Base-by-base conservation (phyloP, 805 yeast species). In the Kodamaea restingae region DNA sequence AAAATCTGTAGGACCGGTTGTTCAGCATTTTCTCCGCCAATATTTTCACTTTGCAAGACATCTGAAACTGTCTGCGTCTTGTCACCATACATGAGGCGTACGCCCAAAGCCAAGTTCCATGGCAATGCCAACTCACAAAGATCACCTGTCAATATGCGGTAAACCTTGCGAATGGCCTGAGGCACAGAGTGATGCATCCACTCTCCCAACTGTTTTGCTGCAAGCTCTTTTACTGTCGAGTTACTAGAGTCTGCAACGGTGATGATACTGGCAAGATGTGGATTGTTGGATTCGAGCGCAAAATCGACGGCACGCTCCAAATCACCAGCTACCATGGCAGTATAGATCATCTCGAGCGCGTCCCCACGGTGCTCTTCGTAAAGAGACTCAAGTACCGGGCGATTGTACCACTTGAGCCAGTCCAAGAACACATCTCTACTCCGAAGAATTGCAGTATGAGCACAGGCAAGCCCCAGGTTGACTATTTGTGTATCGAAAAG, bases 191-290 rank as follows among this genome's bases (percentile, higher is more conserved):
- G 55, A 3, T 67, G 63, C 21, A 57, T 56, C 97, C 97, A 90
- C 27, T 73, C 76, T 2, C 65, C 60, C 17, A 91, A 58, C 59
- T 88, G 96, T 24, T 58, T 57, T 5, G 54, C 46, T 0, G 96
- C 90, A 38, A 78, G 65, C 0, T 51, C 51, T 36, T 69, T 67
- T 3, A 84, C 81, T 1, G 71, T 67, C 1, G 70, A 70, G 47
- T 81, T 84, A 48, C 83, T 81, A 0, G 93, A 80, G 24, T 86
- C 95, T 6, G 84, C 56, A 31, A 84, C 62, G 0, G 96, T 73
- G 9, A 91, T 58, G 18, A 87, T 52, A 0, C 77, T 78, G 0
- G 95, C 79, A 14, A 91, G 59, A 56, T 90, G 95, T 4, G 74
- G 61, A 50, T 85, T 84, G 7, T 72, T 71, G 0, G 83, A 60